Percentiles rank a stretch among this genome's conserved stretches.
phyloP scores from a whole-genome alignment of 2,329 filamentous ascomycete genomes.

The Alternaria arbusti region DNA sequence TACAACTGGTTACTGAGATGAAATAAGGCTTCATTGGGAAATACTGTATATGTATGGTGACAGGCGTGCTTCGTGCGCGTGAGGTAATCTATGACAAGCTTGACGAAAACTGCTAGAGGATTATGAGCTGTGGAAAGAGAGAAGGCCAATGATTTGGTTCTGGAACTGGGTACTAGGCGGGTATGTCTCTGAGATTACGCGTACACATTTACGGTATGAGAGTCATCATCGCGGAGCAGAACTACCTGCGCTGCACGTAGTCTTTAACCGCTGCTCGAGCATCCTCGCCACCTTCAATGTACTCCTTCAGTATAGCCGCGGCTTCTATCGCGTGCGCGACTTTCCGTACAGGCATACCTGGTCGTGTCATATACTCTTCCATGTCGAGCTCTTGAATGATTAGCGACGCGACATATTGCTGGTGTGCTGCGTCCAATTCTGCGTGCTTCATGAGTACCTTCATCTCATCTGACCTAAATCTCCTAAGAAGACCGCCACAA shows the following conservation, averaged over 20 bases:
- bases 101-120: neutral
- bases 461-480: neutral
- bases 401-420: neutral
- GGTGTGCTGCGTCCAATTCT: neutral
- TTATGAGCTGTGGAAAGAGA: neutral
- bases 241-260: neutral
- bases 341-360: neutral
- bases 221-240: neutral
- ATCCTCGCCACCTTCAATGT: neutral
- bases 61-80: neutral
- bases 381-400: neutral
- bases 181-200: neutral
- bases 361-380: neutral
- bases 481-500: neutral
- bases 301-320: neutral
- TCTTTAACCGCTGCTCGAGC: neutral
- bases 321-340: neutral
- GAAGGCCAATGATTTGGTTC: neutral
- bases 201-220: neutral
- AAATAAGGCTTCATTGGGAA: neutral
- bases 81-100: neutral
- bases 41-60: neutral
- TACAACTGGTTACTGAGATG: neutral
- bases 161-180: neutral
- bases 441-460: neutral